Base-by-base conservation (phyloP, 805 yeast species). In the Alloascoidea africana region DNA sequence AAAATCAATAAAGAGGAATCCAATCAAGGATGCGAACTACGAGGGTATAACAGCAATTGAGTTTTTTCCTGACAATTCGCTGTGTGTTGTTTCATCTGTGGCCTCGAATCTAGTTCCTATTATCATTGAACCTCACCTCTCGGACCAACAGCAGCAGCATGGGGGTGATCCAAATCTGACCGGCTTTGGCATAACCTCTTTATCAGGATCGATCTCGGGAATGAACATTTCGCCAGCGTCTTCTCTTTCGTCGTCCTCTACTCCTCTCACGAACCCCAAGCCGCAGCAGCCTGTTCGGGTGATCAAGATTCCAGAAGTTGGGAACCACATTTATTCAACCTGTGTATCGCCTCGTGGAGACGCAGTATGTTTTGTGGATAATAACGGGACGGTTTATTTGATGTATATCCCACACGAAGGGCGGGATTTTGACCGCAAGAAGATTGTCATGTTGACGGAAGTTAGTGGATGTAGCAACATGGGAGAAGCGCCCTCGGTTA, bases 21-120 rank as follows among this genome's bases (percentile, higher is more conserved):
- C 75, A 4, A 82, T 76, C 39, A 71, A 78, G 0, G 69, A 78
- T 0, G 55, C 80, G 45, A 93, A 83, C 42, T 73, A 83, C 40
- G 96, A 87, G 52, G 96, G 96, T 2, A 83, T 89, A 30, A 89
- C 97, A 0, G 82, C 76, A 43, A 58, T 83, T 4, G 68, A 70
- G 39, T 80, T 86, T 52, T 76, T 79, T 53, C 84, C 85, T 0
- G 76, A 73, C 32, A 72, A 74, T 44, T 56, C 70, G 41, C 66
- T 76, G 70, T 65, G 66, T 32, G 62, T 72, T 4, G 52, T 59
- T 3, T 53, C 18, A 36, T 51, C 66, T 0, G 46, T 61, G 8
- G 66, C 78, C 0, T 67, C 81, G 38, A 68, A 71, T 44, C 67
- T 82, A 2, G 72, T 77, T 2, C 84, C 86, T 0, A 73, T 79